Base-by-base conservation (phyloP, 2,329 filamentous ascomycete species). In the Claviceps cyperi region DNA sequence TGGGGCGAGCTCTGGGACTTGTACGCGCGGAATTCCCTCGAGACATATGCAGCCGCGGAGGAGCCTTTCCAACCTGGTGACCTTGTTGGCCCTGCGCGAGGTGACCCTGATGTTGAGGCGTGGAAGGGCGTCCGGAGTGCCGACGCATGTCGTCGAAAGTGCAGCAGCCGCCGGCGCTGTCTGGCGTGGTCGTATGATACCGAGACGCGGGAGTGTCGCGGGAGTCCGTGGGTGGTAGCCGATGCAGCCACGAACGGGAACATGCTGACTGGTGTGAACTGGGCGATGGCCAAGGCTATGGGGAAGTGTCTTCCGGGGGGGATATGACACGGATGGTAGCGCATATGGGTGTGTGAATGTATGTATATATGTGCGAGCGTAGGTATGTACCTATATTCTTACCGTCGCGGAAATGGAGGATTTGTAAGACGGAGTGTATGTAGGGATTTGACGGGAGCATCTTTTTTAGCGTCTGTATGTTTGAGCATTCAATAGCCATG, bases 111-210 rank as follows among this genome's bases (percentile, higher is more conserved):
- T 24, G 11, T 44, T 45, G 68, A 61, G 50, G 66, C 64, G 19
- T 63, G 67, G 53, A 56, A 59, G 13, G 59, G 63, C 38, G 62
- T 73, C 11, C 56, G 58, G 37, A 66, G 62, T 44, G 64, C 68
- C 6, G 67, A 70, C 32, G 64, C 64, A 37, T 77, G 75, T 55
- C 55, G 68, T 52, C 58, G 59, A 15, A 64, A 69, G 39, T 77
- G 75, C 61, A 46, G 43, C 17, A 58, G 56, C 32, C 59, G 46
- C n/a, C 58, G 56, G 28, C 59, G 60, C 52, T 78, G 75, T 53
- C 60, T 78, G 49, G 73, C 75, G 22, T 78, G 75, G 75, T 69
- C 68, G 24, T 77, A 70, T 62, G 68, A 75, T 36, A 61, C 64
- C 47, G 57, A 55, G 28, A 60, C 54, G 21, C 58, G 63, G 54